Evolutionary conservation across 768 basidiomycete species (phyloP).

Genomic region (Amanita rubescens): DNA sequence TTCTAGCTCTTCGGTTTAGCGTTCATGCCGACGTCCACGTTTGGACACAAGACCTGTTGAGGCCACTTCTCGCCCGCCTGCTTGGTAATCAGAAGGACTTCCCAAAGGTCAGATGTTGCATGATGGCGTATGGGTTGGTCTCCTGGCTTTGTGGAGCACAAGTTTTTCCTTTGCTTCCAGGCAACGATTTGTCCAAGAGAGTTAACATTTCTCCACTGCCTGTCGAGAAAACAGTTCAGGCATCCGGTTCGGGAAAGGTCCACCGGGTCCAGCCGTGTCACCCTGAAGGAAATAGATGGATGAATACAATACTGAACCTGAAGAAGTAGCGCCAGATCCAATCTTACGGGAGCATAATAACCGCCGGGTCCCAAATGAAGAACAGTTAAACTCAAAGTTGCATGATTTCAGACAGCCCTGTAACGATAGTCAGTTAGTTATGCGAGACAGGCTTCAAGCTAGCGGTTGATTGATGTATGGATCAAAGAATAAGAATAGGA

Average conservation of each 20-base stretch:
- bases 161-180: not conserved
- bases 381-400: not conserved
- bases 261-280: not conserved
- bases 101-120: not conserved
- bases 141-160: not conserved
- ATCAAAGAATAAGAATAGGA: not conserved
- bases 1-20: not conserved
- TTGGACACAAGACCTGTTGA: not conserved
- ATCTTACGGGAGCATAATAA: slow-evolving; percentile 1
- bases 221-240: not conserved
- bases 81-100: not conserved
- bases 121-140: not conserved
- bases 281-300: not conserved
- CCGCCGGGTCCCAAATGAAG: not conserved
- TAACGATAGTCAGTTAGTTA: not conserved
- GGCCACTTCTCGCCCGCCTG: not conserved
- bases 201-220: not conserved
- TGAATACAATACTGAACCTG: not conserved
- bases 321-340: not conserved
- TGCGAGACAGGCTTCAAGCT: not conserved
- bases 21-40: not conserved
- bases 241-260: not conserved
- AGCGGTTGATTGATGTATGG: not conserved
- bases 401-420: not conserved
- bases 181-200: not conserved